phyloP scores from a whole-genome alignment of 78 protist genomes.

The Dictyostelium intermedium region DNA sequence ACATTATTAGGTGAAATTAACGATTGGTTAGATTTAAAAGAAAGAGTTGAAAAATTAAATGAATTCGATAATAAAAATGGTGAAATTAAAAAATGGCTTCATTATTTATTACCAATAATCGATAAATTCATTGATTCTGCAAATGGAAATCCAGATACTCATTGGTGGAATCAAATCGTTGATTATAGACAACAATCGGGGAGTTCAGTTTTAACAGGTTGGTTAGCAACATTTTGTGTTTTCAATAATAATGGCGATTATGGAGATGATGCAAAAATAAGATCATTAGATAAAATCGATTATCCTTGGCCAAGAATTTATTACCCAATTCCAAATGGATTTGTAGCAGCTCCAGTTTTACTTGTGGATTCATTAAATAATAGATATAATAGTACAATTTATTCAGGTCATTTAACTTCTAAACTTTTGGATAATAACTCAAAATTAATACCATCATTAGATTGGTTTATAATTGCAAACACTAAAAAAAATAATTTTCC shows the following conservation, averaged over 20 bases:
- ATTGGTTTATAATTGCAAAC: neutral
- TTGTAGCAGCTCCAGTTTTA: neutral
- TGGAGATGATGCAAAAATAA: neutral
- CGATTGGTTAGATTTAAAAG: conserved; percentile 40
- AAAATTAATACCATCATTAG: neutral
- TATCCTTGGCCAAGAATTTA: neutral
- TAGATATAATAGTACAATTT: neutral
- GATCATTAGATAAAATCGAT: no score
- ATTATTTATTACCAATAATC: conserved; percentile 3
- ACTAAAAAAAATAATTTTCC: neutral
- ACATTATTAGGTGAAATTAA: conserved; percentile 49
- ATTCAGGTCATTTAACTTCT: neutral
- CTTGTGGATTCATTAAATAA: neutral
- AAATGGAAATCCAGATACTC: neutral
- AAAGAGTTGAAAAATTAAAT: neutral
- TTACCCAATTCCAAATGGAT: neutral
- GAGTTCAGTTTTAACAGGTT: neutral
- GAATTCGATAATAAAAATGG: neutral
- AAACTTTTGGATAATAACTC: neutral
- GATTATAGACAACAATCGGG: conserved; percentile 5
- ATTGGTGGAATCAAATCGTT: conserved; percentile 51
- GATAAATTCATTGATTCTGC: conserved; percentile 31
- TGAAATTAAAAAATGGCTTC: conserved; percentile 59
- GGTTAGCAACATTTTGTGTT: neutral
- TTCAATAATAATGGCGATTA: neutral